phyloP scores from a whole-genome alignment of 495 filamentous ascomycete species.

The Neurospora sp. region DNA sequence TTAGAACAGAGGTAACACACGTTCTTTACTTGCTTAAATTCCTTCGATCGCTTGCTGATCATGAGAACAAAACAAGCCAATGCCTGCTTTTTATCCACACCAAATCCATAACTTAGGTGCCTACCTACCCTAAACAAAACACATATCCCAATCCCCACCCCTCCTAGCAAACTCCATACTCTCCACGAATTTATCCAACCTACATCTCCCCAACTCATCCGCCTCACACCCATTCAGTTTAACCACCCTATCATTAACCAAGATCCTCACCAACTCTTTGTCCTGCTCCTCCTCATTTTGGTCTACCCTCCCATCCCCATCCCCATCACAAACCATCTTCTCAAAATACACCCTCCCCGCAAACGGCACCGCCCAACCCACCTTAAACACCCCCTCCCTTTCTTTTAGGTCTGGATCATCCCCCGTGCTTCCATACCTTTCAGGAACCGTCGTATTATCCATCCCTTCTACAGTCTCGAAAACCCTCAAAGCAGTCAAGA shows the following conservation, averaged over 20 bases:
- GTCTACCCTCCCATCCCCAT: background rate
- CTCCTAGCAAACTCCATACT: constrained; percentile 58
- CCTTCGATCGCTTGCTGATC: background rate
- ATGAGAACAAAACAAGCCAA: background rate
- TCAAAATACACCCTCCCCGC: constrained; percentile 69
- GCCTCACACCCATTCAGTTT: constrained; percentile 55
- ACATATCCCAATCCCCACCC: constrained; percentile 62
- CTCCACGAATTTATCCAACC: constrained; percentile 51
- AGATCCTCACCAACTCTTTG: constrained; percentile 55
- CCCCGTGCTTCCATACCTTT: background rate
- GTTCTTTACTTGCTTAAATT: background rate
- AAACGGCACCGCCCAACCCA: constrained; percentile 72
- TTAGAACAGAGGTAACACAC: background rate
- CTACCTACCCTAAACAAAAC: constrained; percentile 34
- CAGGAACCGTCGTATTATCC: constrained; percentile 28
- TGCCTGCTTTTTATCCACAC: background rate
- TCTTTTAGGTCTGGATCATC: constrained; percentile 25
- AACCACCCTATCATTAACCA: constrained; percentile 75
- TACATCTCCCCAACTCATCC: constrained; percentile 59
- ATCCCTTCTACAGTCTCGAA: constrained; percentile 50
- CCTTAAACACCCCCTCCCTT: constrained; percentile 44
- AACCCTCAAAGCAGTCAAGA: constrained; percentile 63
- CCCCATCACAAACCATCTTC: constrained; percentile 58
- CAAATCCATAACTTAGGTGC: background rate
- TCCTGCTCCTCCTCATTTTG: constrained; percentile 11